Evolutionary conservation across 2,329 filamentous ascomycete species (phyloP).

Genomic region (Penicillium glabrum): DNA sequence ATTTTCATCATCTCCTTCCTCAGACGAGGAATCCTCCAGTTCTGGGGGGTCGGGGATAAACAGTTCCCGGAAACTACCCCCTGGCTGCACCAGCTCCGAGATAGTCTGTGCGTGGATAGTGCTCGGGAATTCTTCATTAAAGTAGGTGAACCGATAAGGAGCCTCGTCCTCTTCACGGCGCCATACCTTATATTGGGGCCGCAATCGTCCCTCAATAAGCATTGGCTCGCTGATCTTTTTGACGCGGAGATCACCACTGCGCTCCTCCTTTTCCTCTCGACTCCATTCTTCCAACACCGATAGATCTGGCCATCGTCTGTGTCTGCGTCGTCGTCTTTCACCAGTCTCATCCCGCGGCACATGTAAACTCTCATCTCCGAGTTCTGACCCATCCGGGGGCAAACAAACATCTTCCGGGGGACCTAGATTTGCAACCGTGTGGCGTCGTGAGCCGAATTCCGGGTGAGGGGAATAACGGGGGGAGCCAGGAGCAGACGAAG

Average conservation of each 20-base stretch:
- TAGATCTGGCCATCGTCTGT: conserved; percentile 82
- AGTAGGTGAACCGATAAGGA: conserved; percentile 95
- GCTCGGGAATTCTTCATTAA: conserved; percentile 94
- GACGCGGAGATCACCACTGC: conserved; percentile 76
- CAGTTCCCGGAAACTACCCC: conserved; percentile 78
- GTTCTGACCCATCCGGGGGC: conserved; percentile 75
- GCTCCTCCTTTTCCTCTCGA: conserved; percentile 81
- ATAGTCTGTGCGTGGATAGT: conserved; percentile 97
- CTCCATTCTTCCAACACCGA: conserved; percentile 85
- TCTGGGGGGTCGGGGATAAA: conserved; percentile 85
- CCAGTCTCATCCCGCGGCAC: conserved; percentile 47
- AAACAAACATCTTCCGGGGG: conserved; percentile 92
- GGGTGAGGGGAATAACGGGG: conserved; percentile 15
- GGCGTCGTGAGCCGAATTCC: conserved; percentile 43
- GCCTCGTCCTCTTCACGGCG: conserved; percentile 84
- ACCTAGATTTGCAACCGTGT: conserved; percentile 58
- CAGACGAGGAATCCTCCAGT: conserved; percentile 70
- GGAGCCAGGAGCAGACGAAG: conserved; percentile 36
- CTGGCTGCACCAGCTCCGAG: conserved; percentile 85
- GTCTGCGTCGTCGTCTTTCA: conserved; percentile 57
- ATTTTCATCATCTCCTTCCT: conserved; percentile 53
- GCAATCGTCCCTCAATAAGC: conserved; percentile 82
- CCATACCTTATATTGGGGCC: conserved; percentile 78
- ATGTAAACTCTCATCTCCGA: conserved; percentile 70
- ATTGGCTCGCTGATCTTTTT: conserved; percentile 95